phyloP scores from a whole-genome alignment of 352 stramenopile species.

The Globisporangium paroecandrum region DNA sequence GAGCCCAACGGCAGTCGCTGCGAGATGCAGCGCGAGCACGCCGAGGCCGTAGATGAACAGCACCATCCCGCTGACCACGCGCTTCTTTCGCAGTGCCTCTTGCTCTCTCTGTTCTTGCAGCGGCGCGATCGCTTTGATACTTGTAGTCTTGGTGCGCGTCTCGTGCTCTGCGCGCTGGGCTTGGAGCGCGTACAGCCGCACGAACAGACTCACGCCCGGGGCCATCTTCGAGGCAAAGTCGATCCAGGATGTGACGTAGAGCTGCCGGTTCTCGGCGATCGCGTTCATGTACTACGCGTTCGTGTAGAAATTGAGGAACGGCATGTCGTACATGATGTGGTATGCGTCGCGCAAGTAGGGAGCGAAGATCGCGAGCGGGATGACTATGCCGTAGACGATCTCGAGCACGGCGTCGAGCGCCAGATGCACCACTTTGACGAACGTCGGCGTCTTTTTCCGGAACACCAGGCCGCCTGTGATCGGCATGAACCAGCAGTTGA shows the following conservation, averaged over 20 bases:
- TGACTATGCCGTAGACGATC: conserved; percentile 17
- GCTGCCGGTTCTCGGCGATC: background rate
- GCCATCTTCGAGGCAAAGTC: background rate
- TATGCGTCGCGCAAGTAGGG: conserved; percentile 17
- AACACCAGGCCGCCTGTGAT: conserved; percentile 14
- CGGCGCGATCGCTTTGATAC: background rate
- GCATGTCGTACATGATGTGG: background rate
- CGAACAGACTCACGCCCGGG: background rate
- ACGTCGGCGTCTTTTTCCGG: conserved; percentile 3
- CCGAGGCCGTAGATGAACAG: background rate
- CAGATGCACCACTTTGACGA: conserved; percentile 13
- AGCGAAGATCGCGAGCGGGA: conserved; percentile 30
- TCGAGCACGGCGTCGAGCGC: conserved; percentile 19
- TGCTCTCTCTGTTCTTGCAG: background rate
- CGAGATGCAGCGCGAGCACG: background rate
- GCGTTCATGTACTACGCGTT: background rate
- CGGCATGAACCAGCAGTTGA: conserved; percentile 28
- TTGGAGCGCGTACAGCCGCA: background rate
- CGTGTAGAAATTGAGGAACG: background rate
- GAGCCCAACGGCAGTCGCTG: background rate
- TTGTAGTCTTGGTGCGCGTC: background rate
- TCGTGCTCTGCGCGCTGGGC: background rate
- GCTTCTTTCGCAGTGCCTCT: background rate
- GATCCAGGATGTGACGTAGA: background rate
- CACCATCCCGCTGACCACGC: background rate